Conservation (phyloP, 495 filamentous ascomycete genomes). For the Halenospora varia region DNA sequence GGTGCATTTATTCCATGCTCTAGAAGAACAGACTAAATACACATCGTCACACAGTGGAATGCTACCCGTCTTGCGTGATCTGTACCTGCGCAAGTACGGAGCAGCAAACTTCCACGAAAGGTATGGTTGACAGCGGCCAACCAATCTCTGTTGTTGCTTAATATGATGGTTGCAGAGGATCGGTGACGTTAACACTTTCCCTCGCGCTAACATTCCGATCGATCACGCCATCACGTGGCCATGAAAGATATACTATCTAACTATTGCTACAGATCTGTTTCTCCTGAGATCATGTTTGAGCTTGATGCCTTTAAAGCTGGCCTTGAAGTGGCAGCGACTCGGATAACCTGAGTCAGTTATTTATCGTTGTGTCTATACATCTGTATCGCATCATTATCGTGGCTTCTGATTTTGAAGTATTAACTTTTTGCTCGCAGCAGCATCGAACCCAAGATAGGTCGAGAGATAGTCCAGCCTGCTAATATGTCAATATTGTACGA, state of each 20-base stretch:
- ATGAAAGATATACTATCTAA: not conserved
- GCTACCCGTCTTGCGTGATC: not conserved
- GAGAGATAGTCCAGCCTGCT: slow-evolving; percentile 21
- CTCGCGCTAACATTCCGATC: not conserved
- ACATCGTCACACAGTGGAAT: not conserved
- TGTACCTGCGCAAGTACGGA: not conserved
- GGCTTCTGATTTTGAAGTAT: slow-evolving; percentile 8
- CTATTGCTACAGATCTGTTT: not conserved
- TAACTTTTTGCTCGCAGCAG: slow-evolving; percentile 13
- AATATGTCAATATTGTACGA: slow-evolving; percentile 1
- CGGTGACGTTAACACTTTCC: not conserved
- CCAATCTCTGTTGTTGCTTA: not conserved
- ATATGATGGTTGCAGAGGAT: not conserved
- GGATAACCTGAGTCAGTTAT: not conserved
- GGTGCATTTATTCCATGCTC: not conserved
- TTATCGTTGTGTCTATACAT: not conserved
- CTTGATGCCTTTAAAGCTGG: not conserved
- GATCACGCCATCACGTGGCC: not conserved
- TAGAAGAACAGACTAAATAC: not conserved
- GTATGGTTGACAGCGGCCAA: not conserved
- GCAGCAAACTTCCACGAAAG: not conserved
- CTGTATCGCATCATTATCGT: not conserved
- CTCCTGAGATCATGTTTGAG: not conserved
- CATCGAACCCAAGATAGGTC: slow-evolving; percentile 18
- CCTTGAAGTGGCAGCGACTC: not conserved